Percentiles rank a stretch among this genome's conserved stretches.
Evolutionary conservation across 78 protist genomes (phyloP).

Genomic region (Protostelium mycophagum): DNA sequence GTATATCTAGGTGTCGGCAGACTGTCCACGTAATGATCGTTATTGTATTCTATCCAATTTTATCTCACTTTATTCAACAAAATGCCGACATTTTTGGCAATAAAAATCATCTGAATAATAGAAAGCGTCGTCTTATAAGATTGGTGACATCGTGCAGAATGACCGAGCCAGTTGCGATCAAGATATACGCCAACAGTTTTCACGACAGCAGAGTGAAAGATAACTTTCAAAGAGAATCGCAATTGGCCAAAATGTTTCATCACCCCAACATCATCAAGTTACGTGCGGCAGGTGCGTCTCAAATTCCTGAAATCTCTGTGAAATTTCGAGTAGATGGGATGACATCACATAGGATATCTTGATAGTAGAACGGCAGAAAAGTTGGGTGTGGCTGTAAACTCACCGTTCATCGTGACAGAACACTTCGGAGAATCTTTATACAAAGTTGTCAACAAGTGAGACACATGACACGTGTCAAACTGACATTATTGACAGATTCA

Average conservation of each 20-base stretch:
- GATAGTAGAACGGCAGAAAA: not conserved
- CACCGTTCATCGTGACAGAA: not conserved
- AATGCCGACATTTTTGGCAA: too few relatives aligned
- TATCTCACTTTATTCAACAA: too few relatives aligned
- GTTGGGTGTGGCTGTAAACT: not conserved
- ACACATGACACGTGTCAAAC: too few relatives aligned
- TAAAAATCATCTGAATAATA: too few relatives aligned
- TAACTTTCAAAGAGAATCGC: not conserved
- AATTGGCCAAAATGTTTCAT: not conserved
- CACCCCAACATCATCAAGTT: not conserved
- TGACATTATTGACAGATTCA: too few relatives aligned
- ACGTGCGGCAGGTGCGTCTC: not conserved
- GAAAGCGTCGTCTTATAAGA: too few relatives aligned
- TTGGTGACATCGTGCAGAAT: too few relatives aligned
- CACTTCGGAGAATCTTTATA: not conserved
- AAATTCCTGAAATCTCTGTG: not conserved
- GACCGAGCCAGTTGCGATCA: not conserved
- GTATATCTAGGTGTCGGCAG: too few relatives aligned
- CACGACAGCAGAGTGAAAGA: not conserved
- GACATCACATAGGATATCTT: not conserved
- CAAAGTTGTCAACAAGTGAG: not conserved
- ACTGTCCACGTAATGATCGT: too few relatives aligned
- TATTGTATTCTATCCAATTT: too few relatives aligned
- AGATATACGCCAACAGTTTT: not conserved
- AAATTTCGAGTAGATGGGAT: too few relatives aligned